Percentiles rank a stretch among this genome's conserved stretches.
Conservation (phyloP, 495 filamentous ascomycete genomes). For the Xylaria flabelliformis region DNA sequence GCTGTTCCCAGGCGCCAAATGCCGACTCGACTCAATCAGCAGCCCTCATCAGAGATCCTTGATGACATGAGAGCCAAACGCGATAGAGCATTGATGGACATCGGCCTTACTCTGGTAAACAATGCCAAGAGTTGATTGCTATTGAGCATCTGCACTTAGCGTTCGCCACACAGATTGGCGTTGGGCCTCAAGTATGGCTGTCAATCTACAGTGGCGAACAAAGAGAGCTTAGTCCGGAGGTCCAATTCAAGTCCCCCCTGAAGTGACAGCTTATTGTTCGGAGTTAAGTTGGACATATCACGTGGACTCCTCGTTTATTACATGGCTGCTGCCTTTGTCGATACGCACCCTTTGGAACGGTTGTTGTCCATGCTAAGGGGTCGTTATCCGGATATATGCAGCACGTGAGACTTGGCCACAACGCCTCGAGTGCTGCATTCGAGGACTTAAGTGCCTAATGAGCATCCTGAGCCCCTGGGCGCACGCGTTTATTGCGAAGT, state of each 20-base stretch:
- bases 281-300: constrained; percentile 9
- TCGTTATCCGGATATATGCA: constrained; percentile 18
- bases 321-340: constrained; percentile 27
- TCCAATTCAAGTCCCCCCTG: not conserved
- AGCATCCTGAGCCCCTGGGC: not conserved
- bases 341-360: constrained; percentile 28
- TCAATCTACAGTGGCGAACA: not conserved
- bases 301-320: constrained; percentile 18
- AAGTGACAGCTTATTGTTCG: not conserved
- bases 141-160: not conserved
- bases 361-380: constrained; percentile 20
- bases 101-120: not conserved
- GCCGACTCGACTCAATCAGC: not conserved
- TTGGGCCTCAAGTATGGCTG: not conserved
- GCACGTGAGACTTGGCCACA: not conserved
- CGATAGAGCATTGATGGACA: not conserved
- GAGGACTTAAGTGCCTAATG: not conserved
- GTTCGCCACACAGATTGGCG: not conserved
- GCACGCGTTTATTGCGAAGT: constrained; percentile 11
- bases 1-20: constrained; percentile 13
- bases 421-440: not conserved
- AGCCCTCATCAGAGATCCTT: not conserved
- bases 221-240: not conserved
- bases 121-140: not conserved
- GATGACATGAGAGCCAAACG: not conserved